Conservation (phyloP, 495 filamentous ascomycete genomes). For the Penicillium samsonianum region DNA sequence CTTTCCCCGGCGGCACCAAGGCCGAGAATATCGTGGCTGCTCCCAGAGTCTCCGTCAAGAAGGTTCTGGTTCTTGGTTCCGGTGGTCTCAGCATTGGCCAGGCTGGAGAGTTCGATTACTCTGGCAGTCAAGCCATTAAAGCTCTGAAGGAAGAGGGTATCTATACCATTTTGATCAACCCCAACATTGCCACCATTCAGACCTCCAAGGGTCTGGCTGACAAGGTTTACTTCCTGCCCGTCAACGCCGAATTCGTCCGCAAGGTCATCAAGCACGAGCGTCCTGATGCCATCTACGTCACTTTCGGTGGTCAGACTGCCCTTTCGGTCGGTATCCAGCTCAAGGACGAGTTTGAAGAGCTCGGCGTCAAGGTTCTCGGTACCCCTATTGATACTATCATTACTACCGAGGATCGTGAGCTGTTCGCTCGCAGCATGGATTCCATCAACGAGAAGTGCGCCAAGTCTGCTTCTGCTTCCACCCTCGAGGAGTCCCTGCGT, state of each 20-base stretch:
- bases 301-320: slow-evolving; percentile 96
- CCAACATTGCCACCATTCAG: slow-evolving; percentile 98
- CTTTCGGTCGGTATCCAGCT: slow-evolving; percentile 93
- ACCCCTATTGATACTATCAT: slow-evolving; percentile 98
- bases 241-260: slow-evolving; percentile 92
- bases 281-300: slow-evolving; percentile 95
- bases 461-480: slow-evolving; percentile 89
- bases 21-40: slow-evolving; percentile 74
- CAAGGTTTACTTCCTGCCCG: slow-evolving; percentile 97
- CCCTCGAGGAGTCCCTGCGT: slow-evolving; percentile 77
- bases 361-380: slow-evolving; percentile 91
- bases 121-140: slow-evolving; percentile 87
- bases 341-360: slow-evolving; percentile 87
- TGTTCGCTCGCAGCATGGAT: slow-evolving; percentile 97
- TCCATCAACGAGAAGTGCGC: slow-evolving; percentile 97
- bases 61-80: slow-evolving; percentile 95
- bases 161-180: slow-evolving; percentile 94
- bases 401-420: slow-evolving; percentile 94
- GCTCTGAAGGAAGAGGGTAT: slow-evolving; percentile 97
- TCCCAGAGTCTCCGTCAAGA: slow-evolving; percentile 83
- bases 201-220: slow-evolving; percentile 94
- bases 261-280: slow-evolving; percentile 95
- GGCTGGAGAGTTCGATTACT: slow-evolving; percentile 99
- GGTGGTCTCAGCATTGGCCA: slow-evolving; percentile 98
- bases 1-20: slow-evolving; percentile 79